Evolutionary conservation across 2,329 filamentous ascomycete species (phyloP).

Genomic region (Coniella lustricola): DNA sequence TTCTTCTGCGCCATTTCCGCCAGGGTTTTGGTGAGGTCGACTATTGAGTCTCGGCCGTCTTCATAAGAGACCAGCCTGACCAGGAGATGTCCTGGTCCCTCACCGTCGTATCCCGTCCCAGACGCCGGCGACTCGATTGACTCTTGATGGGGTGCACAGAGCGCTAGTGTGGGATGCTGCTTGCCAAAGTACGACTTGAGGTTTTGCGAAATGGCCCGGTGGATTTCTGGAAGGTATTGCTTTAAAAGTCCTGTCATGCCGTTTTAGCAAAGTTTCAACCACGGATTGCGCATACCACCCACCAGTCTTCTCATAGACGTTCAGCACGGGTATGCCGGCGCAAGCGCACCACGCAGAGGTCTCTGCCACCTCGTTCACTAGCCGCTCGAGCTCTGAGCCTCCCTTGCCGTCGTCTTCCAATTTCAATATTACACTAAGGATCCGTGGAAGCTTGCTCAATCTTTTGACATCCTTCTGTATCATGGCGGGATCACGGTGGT

Average conservation of each 20-base stretch:
- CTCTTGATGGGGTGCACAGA: constrained; percentile 64
- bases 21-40: constrained; percentile 90
- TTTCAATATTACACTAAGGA: constrained; percentile 80
- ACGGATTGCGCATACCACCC: constrained; percentile 23
- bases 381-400: constrained; percentile 67
- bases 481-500: constrained; percentile 89
- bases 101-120: constrained; percentile 29
- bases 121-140: constrained; percentile 44
- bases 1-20: constrained; percentile 89
- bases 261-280: not conserved
- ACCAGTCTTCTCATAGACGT: constrained; percentile 90
- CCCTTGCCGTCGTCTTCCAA: constrained; percentile 63
- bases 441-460: constrained; percentile 68
- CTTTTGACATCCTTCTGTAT: constrained; percentile 79
- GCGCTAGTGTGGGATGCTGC: constrained; percentile 62
- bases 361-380: constrained; percentile 88
- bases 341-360: constrained; percentile 89
- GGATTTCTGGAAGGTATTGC: constrained; percentile 76
- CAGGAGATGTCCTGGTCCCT: constrained; percentile 40
- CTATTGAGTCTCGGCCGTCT: constrained; percentile 87
- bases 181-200: constrained; percentile 83
- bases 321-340: constrained; percentile 79
- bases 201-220: constrained; percentile 71
- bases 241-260: constrained; percentile 68
- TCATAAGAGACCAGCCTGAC: constrained; percentile 78